Conservation (phyloP, 148 eudicot genomes). For the Amaranthus palmeri region DNA sequence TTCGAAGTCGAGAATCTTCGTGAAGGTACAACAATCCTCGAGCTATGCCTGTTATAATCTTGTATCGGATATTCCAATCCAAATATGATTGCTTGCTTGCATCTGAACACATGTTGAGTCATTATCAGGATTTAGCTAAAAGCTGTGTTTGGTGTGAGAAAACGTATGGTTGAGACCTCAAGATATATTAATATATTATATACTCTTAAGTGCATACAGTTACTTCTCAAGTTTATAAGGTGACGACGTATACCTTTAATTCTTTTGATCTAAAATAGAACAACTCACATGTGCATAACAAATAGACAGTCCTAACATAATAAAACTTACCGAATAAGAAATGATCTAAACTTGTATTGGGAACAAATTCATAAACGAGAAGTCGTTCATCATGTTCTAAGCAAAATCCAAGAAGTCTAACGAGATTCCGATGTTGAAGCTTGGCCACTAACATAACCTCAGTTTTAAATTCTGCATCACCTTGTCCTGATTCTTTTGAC, state of each 20-base stretch:
- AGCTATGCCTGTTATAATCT: constrained; percentile 35
- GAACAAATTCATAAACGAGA: constrained; percentile 45
- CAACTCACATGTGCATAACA: no score
- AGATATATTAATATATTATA: no score
- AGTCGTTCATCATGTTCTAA: constrained; percentile 35
- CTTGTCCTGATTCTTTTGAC: constrained; percentile 14
- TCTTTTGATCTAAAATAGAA: no score
- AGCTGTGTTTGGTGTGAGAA: no score
- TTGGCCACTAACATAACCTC: constrained; percentile 34
- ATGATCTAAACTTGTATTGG: constrained; percentile 41
- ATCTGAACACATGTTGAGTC: constrained; percentile 18
- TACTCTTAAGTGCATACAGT: no score
- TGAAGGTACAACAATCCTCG: constrained; percentile 34
- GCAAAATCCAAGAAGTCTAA: constrained; percentile 40
- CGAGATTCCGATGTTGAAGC: constrained; percentile 50
- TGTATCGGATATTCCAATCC: constrained; percentile 31
- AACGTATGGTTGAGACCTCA: no score
- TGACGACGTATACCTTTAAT: no score
- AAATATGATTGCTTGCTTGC: constrained; percentile 16
- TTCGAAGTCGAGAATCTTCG: constrained; percentile 29
- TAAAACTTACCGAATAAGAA: constrained; percentile 26
- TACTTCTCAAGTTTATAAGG: background rate
- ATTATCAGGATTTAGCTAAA: background rate
- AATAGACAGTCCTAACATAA: background rate
- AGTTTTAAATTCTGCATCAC: constrained; percentile 19